Percentiles rank a stretch among this genome's conserved stretches.
These are phyloP conservation scores for Hagleromyces aurorensis DNA, from an alignment of 805 yeast species.

Conservation along the genomic window DNA sequence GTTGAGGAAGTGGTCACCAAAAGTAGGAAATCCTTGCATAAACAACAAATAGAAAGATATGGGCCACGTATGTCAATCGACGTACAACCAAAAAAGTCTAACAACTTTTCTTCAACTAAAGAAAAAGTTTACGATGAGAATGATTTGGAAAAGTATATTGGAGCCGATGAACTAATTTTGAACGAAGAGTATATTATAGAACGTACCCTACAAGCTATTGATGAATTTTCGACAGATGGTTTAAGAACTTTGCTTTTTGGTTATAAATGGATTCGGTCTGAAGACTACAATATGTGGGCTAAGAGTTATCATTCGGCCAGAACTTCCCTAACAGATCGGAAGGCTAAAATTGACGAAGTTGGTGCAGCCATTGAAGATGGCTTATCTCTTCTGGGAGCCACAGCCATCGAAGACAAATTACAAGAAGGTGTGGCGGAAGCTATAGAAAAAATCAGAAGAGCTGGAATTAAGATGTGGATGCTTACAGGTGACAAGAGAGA, in stretches of 20 bases:
- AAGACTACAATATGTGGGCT: conserved; percentile 61
- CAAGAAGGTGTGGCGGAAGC: conserved; percentile 97
- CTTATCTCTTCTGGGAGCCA: conserved; percentile 77
- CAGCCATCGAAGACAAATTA: conserved; percentile 94
- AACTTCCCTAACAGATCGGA: conserved; percentile 62
- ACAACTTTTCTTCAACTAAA: background rate
- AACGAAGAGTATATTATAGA: conserved; percentile 77
- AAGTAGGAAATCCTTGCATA: conserved; percentile 51
- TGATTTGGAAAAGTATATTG: conserved; percentile 32
- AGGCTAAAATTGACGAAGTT: conserved; percentile 53
- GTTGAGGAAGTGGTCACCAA: conserved; percentile 44
- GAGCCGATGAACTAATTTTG: conserved; percentile 48
- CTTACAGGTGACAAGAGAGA: conserved; percentile 96
- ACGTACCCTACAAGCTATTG: conserved; percentile 81
- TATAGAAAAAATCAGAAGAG: conserved; percentile 82
- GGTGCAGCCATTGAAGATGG: conserved; percentile 67
- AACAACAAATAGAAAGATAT: conserved; percentile 52
- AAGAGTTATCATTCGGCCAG: conserved; percentile 64
- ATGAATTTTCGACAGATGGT: conserved; percentile 92
- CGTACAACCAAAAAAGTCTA: no score
- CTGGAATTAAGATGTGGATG: conserved; percentile 97
- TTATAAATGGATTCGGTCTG: conserved; percentile 57
- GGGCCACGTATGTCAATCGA: conserved; percentile 18
- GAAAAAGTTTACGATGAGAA: conserved; percentile 2
- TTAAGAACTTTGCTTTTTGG: conserved; percentile 82